Evolutionary conservation across 2,329 filamentous ascomycete species (phyloP), one percentile per base, ranked within the genome.

Genomic region (Botryotinia convoluta): DNA sequence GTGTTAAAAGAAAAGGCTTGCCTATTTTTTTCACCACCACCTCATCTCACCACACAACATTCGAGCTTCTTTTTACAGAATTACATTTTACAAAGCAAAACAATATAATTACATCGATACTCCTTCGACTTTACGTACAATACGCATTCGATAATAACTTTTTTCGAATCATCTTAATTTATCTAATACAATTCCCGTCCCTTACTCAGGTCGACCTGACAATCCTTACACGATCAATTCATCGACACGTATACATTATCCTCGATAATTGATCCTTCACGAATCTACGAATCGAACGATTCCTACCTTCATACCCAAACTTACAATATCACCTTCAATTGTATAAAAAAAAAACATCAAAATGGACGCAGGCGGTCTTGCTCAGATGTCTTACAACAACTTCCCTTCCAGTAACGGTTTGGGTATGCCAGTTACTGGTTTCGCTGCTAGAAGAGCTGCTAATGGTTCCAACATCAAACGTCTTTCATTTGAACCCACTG

Each of bases 331-430:
- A 37, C 37, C 16, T 67, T 42, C 64, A 54, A 79, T 75, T 77
- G 76, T 76, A 80, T 76, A 75, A 77, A 57, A 78, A 78, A 44
- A 45, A 78, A 45, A 54, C 59, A 69, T 78, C 79, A 81, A 78
- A 79, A 91, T 97, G 92, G 92, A 97, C 95, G 91, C 95, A 90
- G 95, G 95, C 89, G 94, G 94, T 96, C 93, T 97, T 87, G 92
- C 94, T 96, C 94, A 97, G 89, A 98, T 98, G 95, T 93, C 94
- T 86, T 95, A 94, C 87, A 93, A 91, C 87, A 89, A 91, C 83
- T 93, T 93, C 83, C 85, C 88, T 82, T 87, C 92, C 83, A 86
- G 89, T 81, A 89, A 89, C 83, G 91, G 90, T 79, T 87, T 97
- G 79, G 90, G 91, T 81, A 90, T 93, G 85, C 92, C 94, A 71